Evolutionary conservation across 2,329 filamentous ascomycete genomes (phyloP), one percentile per base, ranked within the genome.

Genomic region (Cercospora beticola): DNA sequence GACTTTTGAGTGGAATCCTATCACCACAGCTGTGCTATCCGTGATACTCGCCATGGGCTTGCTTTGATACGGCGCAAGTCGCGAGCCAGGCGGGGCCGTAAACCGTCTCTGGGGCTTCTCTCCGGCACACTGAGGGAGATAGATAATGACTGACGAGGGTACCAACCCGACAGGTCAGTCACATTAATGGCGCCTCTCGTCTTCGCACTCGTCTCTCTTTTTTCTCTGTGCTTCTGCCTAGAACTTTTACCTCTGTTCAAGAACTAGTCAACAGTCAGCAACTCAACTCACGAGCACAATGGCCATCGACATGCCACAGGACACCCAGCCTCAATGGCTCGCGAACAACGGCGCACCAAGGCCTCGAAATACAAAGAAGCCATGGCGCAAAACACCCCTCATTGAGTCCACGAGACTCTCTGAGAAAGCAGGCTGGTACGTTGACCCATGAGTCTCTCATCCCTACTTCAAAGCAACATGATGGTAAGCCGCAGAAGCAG

Each of bases 371-470:
- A 30, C 61, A 14, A 72, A 72, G 65, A 66, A 69, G 64, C 89
- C 91, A 67, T 93, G 90, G 90, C 86, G 88, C 68, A 83, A 89
- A 77, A 94, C 92, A 21, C 91, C 92, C 33, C 84, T 92, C 68
- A 84, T 92, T 69, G 86, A 88, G 75, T 92, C 89, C 2, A 83
- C 85, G 64, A 82, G 87, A 16, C 84, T 94, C 56, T 93, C 90
- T 57, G 86, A 87, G 71, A 84, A 85, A 71, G 90, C 90, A 73
- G 91, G 91, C 79, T 94, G 91, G 90, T 92, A 81, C 77, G 85
- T 78, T 66, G 21, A 28, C 31, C 56, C 66, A 60, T 36, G 58
- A 65, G 52, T 30, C 23, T 36, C 28, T 43, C 36, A 18, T 26
- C 8, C 33, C 40, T 30, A 40, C 54, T 40, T 36, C 68, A 58